Evolutionary conservation across 176 grass and related monocot species (phyloP).

Genomic region (Bonia amplexicaulis): DNA sequence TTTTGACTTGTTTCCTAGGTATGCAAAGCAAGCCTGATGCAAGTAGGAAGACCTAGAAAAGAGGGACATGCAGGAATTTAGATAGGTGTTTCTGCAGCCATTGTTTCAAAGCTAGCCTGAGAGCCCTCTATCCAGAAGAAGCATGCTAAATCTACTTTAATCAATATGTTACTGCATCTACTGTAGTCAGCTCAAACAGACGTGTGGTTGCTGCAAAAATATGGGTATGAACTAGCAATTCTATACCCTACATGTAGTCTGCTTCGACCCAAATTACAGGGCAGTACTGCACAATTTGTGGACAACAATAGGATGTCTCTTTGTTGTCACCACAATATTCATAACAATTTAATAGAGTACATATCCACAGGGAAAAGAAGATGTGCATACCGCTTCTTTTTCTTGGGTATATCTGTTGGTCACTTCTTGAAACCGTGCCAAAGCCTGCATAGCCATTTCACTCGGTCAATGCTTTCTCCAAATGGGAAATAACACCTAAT

Average conservation of each 20-base stretch:
- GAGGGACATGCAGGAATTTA: not conserved
- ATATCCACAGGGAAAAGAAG: not conserved
- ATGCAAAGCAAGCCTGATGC: slow-evolving; percentile 1
- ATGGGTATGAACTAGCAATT: not conserved
- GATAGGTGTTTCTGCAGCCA: not conserved
- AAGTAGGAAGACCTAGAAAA: not conserved
- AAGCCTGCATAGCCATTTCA: slow-evolving; percentile 64
- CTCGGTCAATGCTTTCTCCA: not conserved
- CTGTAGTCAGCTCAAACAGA: not conserved
- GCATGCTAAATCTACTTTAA: not conserved
- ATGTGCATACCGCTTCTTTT: slow-evolving; percentile 77
- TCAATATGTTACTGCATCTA: slow-evolving; percentile 3
- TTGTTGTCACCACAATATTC: slow-evolving; percentile 8
- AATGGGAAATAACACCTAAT: not conserved
- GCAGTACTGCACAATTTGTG: not conserved
- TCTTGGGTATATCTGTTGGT: slow-evolving; percentile 86
- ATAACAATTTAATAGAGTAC: not conserved
- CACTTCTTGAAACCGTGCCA: slow-evolving; percentile 91
- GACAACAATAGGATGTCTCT: not conserved
- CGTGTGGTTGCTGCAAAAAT: not conserved
- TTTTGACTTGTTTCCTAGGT: not conserved
- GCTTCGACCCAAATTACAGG: not conserved
- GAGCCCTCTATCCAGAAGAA: not conserved
- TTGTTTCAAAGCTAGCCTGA: not conserved
- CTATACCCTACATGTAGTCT: not conserved